These are phyloP conservation scores for Bisporella sp. DNA, from an alignment of 2,329 filamentous ascomycete species.

Conservation along the genomic window DNA sequence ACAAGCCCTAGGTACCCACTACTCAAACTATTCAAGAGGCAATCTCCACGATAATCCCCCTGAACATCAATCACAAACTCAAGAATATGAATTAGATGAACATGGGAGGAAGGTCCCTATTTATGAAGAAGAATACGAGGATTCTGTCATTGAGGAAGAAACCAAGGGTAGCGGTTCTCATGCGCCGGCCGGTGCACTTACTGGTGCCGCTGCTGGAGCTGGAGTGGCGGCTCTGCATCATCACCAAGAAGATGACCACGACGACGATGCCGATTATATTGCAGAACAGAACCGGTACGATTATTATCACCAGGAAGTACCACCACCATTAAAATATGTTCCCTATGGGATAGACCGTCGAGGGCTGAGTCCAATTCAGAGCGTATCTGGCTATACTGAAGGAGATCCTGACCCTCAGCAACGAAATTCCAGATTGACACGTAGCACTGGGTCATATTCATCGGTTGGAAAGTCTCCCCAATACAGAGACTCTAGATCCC, in stretches of 20 bases:
- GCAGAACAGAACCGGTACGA: conserved; percentile 31
- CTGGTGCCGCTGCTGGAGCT: conserved; percentile 27
- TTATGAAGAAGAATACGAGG: conserved; percentile 17
- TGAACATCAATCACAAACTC: conserved; percentile 35
- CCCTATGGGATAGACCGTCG: conserved; percentile 63
- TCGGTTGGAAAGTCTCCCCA: conserved; percentile 53
- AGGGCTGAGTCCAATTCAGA: conserved; percentile 82
- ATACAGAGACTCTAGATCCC: conserved; percentile 47
- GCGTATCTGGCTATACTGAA: conserved; percentile 79
- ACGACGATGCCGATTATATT: conserved; percentile 22
- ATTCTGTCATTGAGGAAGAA: conserved; percentile 23
- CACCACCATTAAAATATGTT: conserved; percentile 57
- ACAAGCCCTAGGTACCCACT: conserved; percentile 56
- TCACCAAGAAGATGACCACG: conserved; percentile 16
- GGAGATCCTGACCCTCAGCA: conserved; percentile 51
- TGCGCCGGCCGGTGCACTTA: conserved; percentile 18
- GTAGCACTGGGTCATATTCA: conserved; percentile 49
- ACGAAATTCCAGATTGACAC: conserved; percentile 49
- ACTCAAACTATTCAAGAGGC: conserved; percentile 39
- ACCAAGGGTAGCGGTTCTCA: conserved; percentile 23
- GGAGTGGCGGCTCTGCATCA: conserved; percentile 34
- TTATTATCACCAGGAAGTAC: conserved; percentile 48
- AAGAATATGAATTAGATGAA: conserved; percentile 28
- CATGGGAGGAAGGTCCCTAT: conserved; percentile 26
- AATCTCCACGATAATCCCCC: conserved; percentile 37